Evolutionary conservation across 2,329 filamentous ascomycete species (phyloP), one percentile per base, ranked within the genome.

Genomic region (Magnaporthales sp.): DNA sequence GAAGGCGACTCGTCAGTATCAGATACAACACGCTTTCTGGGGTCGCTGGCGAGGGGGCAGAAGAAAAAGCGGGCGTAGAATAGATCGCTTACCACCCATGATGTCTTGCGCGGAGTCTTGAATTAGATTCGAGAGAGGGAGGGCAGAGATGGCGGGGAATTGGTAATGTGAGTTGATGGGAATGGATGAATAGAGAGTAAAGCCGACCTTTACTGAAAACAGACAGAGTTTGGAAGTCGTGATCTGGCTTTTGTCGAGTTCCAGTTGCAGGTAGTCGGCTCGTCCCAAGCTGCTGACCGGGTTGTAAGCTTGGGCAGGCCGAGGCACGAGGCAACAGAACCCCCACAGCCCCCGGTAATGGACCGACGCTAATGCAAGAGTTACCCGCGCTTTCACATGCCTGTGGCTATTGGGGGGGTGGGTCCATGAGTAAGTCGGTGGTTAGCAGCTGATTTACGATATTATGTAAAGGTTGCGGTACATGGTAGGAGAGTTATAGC

Each of bases 381-480:
- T 58, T 58, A 58, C 60, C 60, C 60, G 30, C 60, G 30, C 60
- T 62, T 62, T 62, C 60, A 62, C 60, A 62, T 62, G 60, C 60
- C 60, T 30, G 60, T 62, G 60, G 60, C 27, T 62, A 27, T 13
- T n/a, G n/a, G n/a, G 38, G 38, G 38, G 38, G 38, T 46, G 38
- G 38, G 38, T 46, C 38, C 38, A 19, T 6, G 15, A 46, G 8
- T n/a, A 46, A 46, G 38, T 46, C n/a, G n/a, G n/a, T n/a, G n/a
- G n/a, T n/a, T n/a, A n/a, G n/a, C n/a, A n/a, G 38, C 38, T 46
- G 38, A 13, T 13, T 46, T 19, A 46, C n/a, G 15, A 6, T 19
- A 46, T 19, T 46, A 46, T 46, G n/a, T 46, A 46, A 46, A n/a
- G 19, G 38, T 19, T 13, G 38, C 38, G 38, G 38, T 46, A 19